phyloP scores from a whole-genome alignment of 2,329 filamentous ascomycete genomes.

The Alternaria sp. region DNA sequence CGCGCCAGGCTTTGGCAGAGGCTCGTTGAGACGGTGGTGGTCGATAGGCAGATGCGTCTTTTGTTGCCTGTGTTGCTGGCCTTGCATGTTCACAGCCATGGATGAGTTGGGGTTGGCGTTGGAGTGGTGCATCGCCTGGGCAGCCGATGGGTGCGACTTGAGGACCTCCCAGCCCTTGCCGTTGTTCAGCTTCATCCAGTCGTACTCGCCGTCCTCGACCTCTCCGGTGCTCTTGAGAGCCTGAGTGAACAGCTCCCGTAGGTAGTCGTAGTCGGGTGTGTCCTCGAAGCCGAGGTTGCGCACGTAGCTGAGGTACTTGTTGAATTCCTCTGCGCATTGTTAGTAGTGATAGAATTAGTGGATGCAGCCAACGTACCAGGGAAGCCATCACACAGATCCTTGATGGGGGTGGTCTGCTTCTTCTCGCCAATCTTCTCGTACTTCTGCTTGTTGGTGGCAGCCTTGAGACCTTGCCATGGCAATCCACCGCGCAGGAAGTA shows the following conservation, averaged over 20 bases:
- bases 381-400: conserved; percentile 95
- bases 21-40: conserved; percentile 54
- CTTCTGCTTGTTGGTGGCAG: conserved; percentile 87
- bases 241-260: conserved; percentile 94
- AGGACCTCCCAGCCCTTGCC: conserved; percentile 89
- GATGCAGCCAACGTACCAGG: conserved; percentile 62
- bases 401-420: conserved; percentile 97
- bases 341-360: conserved; percentile 26
- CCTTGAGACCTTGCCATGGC: conserved; percentile 72
- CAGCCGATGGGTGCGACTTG: conserved; percentile 71
- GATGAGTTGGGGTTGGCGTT: conserved; percentile 81
- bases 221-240: conserved; percentile 93
- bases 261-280: conserved; percentile 96
- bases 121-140: conserved; percentile 75
- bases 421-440: conserved; percentile 99
- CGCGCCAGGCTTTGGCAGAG: conserved; percentile 66
- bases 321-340: conserved; percentile 77
- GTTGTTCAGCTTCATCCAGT: conserved; percentile 99
- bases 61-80: conserved; percentile 68
- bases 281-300: conserved; percentile 98
- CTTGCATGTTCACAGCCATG: conserved; percentile 79
- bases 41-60: conserved; percentile 56
- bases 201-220: conserved; percentile 96
- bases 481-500: conserved; percentile 71
- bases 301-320: conserved; percentile 96